Percentiles rank a stretch among this genome's conserved stretches.
Evolutionary conservation across 768 basidiomycete genomes (phyloP).

Genomic region (Clitopilus hobsonii): DNA sequence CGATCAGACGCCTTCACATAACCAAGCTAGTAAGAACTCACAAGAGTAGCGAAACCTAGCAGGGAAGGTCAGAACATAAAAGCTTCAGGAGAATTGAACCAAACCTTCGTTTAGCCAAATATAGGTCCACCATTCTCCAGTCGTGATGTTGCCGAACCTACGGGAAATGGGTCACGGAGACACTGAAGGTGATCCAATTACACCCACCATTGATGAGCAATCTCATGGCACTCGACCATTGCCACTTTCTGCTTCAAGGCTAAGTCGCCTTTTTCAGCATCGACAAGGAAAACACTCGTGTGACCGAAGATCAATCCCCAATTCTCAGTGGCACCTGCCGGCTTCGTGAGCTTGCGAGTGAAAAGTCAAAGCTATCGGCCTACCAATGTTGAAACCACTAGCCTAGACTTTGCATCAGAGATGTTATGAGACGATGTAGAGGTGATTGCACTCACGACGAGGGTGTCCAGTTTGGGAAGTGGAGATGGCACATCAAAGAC

Average conservation of each 20-base stretch:
- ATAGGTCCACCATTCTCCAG: constrained; percentile 92
- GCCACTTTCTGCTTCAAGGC: constrained; percentile 75
- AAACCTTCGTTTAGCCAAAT: constrained; percentile 75
- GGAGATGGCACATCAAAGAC: constrained; percentile 92
- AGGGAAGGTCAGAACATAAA: not conserved
- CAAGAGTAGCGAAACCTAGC: constrained; percentile 79
- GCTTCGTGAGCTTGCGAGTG: no score
- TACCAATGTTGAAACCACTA: constrained; percentile 83
- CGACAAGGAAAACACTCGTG: constrained; percentile 74
- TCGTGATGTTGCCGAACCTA: constrained; percentile 90
- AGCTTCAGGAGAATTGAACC: constrained; percentile 6
- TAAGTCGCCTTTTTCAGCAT: constrained; percentile 68
- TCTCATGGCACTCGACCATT: constrained; percentile 77
- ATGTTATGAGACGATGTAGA: constrained; percentile 1
- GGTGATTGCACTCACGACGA: constrained; percentile 55
- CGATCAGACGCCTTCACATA: not conserved
- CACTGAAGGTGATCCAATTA: not conserved
- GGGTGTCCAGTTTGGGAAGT: constrained; percentile 89
- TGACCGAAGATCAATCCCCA: constrained; percentile 92
- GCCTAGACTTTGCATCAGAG: constrained; percentile 33
- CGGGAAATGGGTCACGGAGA: not conserved
- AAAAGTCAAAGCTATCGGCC: constrained; percentile 4
- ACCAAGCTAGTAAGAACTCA: constrained; percentile 23
- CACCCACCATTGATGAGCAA: constrained; percentile 73
- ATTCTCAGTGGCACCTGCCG: constrained; percentile 84